Evolutionary conservation across 306 rosid species (phyloP).

Genomic region (Vachellia pachyceras): DNA sequence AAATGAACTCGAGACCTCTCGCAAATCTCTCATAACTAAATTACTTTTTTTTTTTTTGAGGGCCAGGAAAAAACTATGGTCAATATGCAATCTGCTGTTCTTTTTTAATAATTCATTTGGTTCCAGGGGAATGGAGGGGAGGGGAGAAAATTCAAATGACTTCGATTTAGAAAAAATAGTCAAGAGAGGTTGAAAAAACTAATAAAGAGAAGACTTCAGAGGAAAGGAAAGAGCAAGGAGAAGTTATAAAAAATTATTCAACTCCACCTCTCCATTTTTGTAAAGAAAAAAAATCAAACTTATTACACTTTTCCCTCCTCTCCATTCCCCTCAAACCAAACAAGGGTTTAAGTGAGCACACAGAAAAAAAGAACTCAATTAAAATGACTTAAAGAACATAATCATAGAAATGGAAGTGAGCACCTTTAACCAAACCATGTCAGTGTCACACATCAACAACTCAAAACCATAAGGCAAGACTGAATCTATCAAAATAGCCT

Average conservation of each 20-base stretch:
- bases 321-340: background rate
- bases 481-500: slow-evolving; percentile 84
- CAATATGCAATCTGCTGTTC: slow-evolving; percentile 27
- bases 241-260: background rate
- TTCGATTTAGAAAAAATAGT: background rate
- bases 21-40: slow-evolving; percentile 19
- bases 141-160: background rate
- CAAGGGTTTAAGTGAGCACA: slow-evolving; percentile 12
- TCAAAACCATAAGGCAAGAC: slow-evolving; percentile 83
- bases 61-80: background rate
- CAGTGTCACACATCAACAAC: slow-evolving; percentile 97
- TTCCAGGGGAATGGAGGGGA: background rate
- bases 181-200: background rate
- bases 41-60: background rate
- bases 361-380: background rate
- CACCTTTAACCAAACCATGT: slow-evolving; percentile 99
- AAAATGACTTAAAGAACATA: slow-evolving; percentile 5
- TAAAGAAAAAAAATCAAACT: background rate
- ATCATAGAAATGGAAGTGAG: slow-evolving; percentile 32
- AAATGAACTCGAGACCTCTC: too few relatives aligned
- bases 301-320: background rate
- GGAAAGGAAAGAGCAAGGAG: background rate
- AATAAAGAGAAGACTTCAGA: background rate
- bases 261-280: background rate
- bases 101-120: slow-evolving; percentile 20